Conservation (phyloP, 305 asterid genomes). For the Salvia sclarea region DNA sequence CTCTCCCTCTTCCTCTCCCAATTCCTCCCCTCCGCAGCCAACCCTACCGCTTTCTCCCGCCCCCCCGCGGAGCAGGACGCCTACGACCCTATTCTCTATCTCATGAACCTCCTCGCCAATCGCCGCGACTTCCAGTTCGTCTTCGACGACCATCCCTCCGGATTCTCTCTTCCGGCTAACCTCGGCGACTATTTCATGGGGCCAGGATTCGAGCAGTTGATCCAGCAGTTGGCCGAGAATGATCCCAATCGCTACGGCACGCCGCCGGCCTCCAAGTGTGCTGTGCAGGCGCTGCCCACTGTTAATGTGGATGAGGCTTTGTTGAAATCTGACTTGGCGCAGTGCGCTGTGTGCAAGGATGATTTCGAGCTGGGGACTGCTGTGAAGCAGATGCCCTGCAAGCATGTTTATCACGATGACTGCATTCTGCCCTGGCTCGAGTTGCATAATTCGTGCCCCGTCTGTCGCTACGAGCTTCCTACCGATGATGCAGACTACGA, state of each 20-base stretch:
- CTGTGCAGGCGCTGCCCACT: constrained; percentile 44
- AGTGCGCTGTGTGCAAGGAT: constrained; percentile 68
- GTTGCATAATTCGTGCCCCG: constrained; percentile 64
- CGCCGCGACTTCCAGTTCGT: constrained; percentile 55
- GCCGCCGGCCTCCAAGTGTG: constrained; percentile 58
- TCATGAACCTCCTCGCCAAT: constrained; percentile 43
- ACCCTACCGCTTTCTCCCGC: constrained; percentile 22
- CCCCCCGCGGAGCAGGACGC: constrained; percentile 27
- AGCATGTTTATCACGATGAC: constrained; percentile 55
- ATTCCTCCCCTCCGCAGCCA: constrained; percentile 34
- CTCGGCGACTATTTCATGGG: constrained; percentile 58
- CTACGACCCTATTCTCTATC: constrained; percentile 46
- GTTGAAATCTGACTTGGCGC: constrained; percentile 49
- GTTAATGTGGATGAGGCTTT: constrained; percentile 41
- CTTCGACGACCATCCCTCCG: constrained; percentile 39
- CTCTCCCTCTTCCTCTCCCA: constrained; percentile 46
- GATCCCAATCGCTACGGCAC: constrained; percentile 62
- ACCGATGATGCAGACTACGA: constrained; percentile 60
- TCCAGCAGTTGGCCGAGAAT: constrained; percentile 59
- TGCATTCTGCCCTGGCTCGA: constrained; percentile 66
- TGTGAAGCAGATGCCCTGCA: constrained; percentile 66
- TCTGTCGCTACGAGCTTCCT: constrained; percentile 62
- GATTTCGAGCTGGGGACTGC: constrained; percentile 47
- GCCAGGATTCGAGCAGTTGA: constrained; percentile 59
- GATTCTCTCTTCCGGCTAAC: constrained; percentile 38